Evolutionary conservation across 1,284 basidiomycete species (phyloP), one percentile per base, ranked within the genome.

Genomic region (Testicularia cyperi): DNA sequence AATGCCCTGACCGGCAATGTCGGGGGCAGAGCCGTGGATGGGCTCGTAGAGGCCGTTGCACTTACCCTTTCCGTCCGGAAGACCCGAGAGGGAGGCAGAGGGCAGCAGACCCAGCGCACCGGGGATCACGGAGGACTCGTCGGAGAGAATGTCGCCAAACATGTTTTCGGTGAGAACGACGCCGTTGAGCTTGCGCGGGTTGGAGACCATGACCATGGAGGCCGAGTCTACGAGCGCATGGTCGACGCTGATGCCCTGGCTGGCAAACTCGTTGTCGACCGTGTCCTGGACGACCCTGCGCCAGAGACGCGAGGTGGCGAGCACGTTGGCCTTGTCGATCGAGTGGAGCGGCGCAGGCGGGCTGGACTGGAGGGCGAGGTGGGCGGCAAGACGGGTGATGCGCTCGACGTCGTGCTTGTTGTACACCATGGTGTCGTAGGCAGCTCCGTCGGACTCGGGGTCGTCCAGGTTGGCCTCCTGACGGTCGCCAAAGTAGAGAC

Each of bases 261-360:
- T 33, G 1, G 47, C 45, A 41, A 75, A 76, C 42, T 76, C 65
- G 5, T 29, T 24, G 41, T 75, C 71, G 31, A 76, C 60, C 18
- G 73, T 75, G 44, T 69, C 63, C 15, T 65, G 67, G 13, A 75
- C 74, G 16, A 74, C 72, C 76, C 86, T 90, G 48, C 95, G 82
- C 95, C 95, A 99, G 35, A 99, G 81, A 36, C 95, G 82, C 29
- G 90, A 94, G 69, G 86, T 91, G 28, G 95, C 95, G 39, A 99
- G 84, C 22, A 99, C 95, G 78, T 99, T 99, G 46, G 95, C 95
- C 80, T 99, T 99, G 82, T 99, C 95, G 78, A 99, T 84, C 3
- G 90, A 94, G 78, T 92, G 89, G 53, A 99, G 86, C 34, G 85
- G 82, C 35, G 94, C 82, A 15, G 94, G 91, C 4, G 95, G 95